Evolutionary conservation across 208 protist species (phyloP), one percentile per base, ranked within the genome.

Genomic region (Tetramitus jugosus): DNA sequence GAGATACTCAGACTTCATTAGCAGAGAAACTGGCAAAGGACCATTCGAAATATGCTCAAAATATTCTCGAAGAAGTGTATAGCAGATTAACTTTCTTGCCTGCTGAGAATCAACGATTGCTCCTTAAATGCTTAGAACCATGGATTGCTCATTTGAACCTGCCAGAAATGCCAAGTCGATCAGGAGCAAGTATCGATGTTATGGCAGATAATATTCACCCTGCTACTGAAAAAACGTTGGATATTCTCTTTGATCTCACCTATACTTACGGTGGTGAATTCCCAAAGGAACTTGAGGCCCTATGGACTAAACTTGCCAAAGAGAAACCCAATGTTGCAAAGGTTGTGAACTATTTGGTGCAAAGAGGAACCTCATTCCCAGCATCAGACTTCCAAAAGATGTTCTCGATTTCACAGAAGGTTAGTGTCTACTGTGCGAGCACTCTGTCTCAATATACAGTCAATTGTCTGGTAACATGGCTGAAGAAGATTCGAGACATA

Each of bases 71-170:
- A 53, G 67, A 74, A 37, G 26, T 35, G 7, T 74, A 23, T 52
- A 8, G 13, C 17, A 29, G 67, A 23, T 53, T 74, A n/a, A 26
- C 43, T 1, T 74, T n/a, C 37, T 49, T 74, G 37, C 35, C 26
- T n/a, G 8, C 17, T 23, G 6, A 3, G 33, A 29, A 74, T 39
- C 67, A 74, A 74, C 29, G 67, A 74, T 3, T 14, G 35, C 10
- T 74, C 4, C 29, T 74, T 0, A 53, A 37, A 39, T 56, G 31
- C 37, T 35, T 74, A 17, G 33, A 23, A 37, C 10, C 39, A 23
- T 74, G 67, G 67, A 53, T 74, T 39, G 8, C 42, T 20, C 26
- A 56, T 37, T 14, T 74, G 7, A 35, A 74, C 26, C n/a, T 74
- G 7, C 10, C 43, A 23, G 40, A 71, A 35, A 13, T 17, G 7